Evolutionary conservation across 495 filamentous ascomycete species (phyloP).

Genomic region (Penicillium antarcticum): DNA sequence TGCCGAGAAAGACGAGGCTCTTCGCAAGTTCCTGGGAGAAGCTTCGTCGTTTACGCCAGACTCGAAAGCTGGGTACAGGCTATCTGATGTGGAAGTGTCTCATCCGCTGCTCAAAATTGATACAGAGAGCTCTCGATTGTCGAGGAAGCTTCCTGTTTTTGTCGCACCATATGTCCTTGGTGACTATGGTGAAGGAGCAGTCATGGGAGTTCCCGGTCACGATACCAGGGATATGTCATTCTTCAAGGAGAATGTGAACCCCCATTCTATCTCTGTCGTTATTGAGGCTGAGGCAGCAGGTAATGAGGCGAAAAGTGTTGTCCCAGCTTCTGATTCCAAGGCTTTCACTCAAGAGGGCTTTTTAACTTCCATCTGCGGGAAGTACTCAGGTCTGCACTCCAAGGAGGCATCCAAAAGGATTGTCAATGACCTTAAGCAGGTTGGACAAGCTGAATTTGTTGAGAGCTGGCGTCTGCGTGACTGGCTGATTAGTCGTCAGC

Average conservation of each 20-base stretch:
- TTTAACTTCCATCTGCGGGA: conserved; percentile 40
- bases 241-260: conserved; percentile 66
- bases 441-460: conserved; percentile 51
- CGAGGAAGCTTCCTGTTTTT: conserved; percentile 65
- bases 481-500: conserved; percentile 84
- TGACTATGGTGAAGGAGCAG: conserved; percentile 82
- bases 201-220: conserved; percentile 90
- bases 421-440: conserved; percentile 48
- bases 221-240: conserved; percentile 75
- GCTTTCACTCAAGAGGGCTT: conserved; percentile 46
- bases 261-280: conserved; percentile 47
- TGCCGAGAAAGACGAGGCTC: conserved; percentile 53
- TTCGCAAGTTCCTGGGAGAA: conserved; percentile 65
- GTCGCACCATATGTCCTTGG: conserved; percentile 83
- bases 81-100: conserved; percentile 56
- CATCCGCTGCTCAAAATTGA: conserved; percentile 63
- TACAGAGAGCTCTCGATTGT: conserved; percentile 45
- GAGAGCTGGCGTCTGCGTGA: conserved; percentile 78
- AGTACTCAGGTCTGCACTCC: conserved; percentile 54
- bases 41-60: conserved; percentile 60
- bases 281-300: conserved; percentile 36
- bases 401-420: conserved; percentile 60
- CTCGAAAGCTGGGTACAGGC: conserved; percentile 70
- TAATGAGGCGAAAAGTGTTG: conserved; percentile 34
- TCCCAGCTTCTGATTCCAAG: conserved; percentile 34